Conservation (phyloP, 495 filamentous ascomycete genomes). For the Neurospora intermedia region DNA sequence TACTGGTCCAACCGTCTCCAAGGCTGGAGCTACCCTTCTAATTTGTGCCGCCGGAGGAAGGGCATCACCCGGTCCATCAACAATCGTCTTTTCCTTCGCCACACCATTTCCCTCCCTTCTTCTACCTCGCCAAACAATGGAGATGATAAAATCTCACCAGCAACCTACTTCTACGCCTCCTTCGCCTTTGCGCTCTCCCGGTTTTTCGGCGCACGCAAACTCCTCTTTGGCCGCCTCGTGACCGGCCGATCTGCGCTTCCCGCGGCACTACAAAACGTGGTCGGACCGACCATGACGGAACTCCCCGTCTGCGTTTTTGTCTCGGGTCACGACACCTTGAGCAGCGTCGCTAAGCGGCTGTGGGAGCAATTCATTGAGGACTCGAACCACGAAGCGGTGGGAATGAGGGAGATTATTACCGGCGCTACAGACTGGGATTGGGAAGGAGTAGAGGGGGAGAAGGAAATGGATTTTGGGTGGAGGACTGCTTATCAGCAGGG, state of each 20-base stretch:
- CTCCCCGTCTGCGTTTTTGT: neutral
- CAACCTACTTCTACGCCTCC: neutral
- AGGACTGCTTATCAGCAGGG: neutral
- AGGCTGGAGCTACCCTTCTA: neutral
- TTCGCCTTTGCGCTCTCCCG: neutral
- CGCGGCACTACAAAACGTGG: neutral
- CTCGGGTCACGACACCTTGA: neutral
- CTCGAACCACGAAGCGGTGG: neutral
- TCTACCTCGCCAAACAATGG: too few relatives aligned
- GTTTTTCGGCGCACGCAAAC: neutral
- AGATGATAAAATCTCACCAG: neutral
- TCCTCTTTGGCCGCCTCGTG: neutral
- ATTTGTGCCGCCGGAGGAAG: too few relatives aligned
- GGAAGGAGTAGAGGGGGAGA: neutral
- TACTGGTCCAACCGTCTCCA: neutral
- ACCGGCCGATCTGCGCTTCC: neutral
- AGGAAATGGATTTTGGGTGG: neutral
- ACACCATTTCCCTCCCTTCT: neutral
- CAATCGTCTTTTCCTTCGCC: neutral
- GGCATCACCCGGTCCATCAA: neutral
- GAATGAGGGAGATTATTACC: neutral
- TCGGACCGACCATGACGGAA: neutral
- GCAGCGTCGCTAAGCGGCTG: neutral
- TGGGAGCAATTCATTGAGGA: neutral
- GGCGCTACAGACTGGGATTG: neutral